Conservation (phyloP, 2,329 filamentous ascomycete species). For the Verticillium dahliae region DNA sequence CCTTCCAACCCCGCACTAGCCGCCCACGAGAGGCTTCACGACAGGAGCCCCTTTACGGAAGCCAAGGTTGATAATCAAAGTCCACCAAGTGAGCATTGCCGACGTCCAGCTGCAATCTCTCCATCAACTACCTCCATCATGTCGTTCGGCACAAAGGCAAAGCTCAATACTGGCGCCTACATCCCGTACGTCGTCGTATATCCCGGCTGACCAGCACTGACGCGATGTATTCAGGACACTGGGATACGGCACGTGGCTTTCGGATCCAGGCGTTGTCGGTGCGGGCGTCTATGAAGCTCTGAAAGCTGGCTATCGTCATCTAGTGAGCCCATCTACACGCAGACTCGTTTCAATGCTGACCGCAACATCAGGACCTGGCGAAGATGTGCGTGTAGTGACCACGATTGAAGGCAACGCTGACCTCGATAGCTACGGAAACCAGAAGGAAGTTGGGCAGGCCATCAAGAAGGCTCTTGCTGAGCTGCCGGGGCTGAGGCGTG, state of each 20-base stretch:
- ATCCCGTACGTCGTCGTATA: conserved; percentile 58
- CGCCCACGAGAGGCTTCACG: not conserved
- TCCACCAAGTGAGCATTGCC: too few relatives aligned
- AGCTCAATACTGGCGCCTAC: conserved; percentile 56
- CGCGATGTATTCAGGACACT: not conserved
- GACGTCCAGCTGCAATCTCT: too few relatives aligned
- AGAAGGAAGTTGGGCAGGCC: conserved; percentile 59
- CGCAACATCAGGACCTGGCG: conserved; percentile 24
- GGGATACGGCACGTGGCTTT: conserved; percentile 65
- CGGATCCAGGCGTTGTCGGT: conserved; percentile 60
- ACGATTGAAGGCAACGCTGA: conserved; percentile 46
- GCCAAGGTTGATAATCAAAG: too few relatives aligned
- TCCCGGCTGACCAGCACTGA: conserved; percentile 39
- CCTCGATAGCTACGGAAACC: conserved; percentile 60
- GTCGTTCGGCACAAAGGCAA: conserved; percentile 49
- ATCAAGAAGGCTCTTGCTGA: conserved; percentile 36
- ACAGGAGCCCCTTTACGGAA: too few relatives aligned
- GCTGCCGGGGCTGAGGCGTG: conserved; percentile 54
- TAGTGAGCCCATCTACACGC: conserved; percentile 43
- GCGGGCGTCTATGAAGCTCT: conserved; percentile 66
- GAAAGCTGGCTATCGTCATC: conserved; percentile 64
- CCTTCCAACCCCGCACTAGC: not conserved
- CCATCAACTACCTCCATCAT: conserved; percentile 25
- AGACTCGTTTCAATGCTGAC: not conserved
- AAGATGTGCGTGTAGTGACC: conserved; percentile 19